Evolutionary conservation across 1,139 yeast species (phyloP), one percentile per base, ranked within the genome.

Genomic region (Taphrina sp.): DNA sequence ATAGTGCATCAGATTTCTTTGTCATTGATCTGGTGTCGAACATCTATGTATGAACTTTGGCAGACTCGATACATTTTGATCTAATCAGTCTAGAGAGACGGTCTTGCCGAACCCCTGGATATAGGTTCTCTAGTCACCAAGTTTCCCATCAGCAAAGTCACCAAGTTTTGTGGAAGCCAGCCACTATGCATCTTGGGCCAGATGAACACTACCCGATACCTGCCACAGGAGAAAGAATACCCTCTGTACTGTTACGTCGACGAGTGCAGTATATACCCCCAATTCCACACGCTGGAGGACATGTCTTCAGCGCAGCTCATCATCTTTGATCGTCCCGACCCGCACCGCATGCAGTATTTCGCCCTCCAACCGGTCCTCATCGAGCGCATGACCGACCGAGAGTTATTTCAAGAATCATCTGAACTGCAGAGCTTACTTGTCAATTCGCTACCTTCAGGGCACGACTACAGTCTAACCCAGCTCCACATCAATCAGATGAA

Each of bases 271-370:
- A 39, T 43, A 34, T 56, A 51, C 31, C 61, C 61, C 10, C 38
- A 43, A 35, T 58, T 56, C 46, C 28, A 46, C 17, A 51, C 37
- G 12, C 37, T 24, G 12, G 42, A 22, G 8, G 38, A 17, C 34
- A 52, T 41, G 36, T 36, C 39, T 64, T 64, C 29, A 52, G 65
- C 70, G 44, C 74, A 74, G 26, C 65, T 87, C 1, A 73, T 90
- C 1, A 64, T 78, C 16, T 90, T 82, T 67, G 79, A 79, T 31
- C 86, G 95, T 1, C 97, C 97, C 0, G 77, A 79, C 52, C 81
- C 85, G 23, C 74, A 75, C 41, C 77, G 80, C 60, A 77, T 92
- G 75, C 96, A 90, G 64, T 88, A 85, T 67, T 85, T 82, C 63
- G 83, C 96, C 0, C 70, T 85, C 3, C 73, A 76, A 22, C 95